phyloP scores from a whole-genome alignment of 768 basidiomycete species.

The Hebeloma cylindrosporum region DNA sequence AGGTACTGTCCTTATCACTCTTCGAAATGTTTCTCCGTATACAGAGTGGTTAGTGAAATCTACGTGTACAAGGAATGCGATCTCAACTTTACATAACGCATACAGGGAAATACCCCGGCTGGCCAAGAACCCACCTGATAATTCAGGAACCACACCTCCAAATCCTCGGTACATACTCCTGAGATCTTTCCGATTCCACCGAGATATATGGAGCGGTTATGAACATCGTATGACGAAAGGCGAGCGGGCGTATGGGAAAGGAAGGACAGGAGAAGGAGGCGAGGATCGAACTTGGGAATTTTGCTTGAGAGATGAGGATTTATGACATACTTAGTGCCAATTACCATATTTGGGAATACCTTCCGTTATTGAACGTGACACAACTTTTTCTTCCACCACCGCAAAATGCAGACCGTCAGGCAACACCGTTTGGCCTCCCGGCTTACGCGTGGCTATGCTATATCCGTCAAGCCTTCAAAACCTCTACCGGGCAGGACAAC shows the following conservation, averaged over 20 bases:
- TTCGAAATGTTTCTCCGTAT: slow-evolving; percentile 86
- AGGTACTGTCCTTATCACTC: slow-evolving; percentile 83
- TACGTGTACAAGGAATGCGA: neutral
- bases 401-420: slow-evolving; percentile 44
- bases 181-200: slow-evolving; percentile 78
- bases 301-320: slow-evolving; percentile 40
- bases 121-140: slow-evolving; percentile 70
- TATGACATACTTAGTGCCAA: slow-evolving; percentile 1
- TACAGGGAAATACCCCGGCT: slow-evolving; percentile 74
- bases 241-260: slow-evolving; percentile 63
- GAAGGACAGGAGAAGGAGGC: slow-evolving; percentile 68
- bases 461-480: slow-evolving; percentile 50
- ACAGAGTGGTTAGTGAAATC: slow-evolving; percentile 66
- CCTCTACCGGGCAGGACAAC: slow-evolving; percentile 51
- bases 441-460: slow-evolving; percentile 64
- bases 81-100: neutral
- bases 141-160: slow-evolving; percentile 44
- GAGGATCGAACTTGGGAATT: slow-evolving; percentile 92
- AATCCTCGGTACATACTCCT: slow-evolving; percentile 71
- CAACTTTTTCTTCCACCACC: slow-evolving; percentile 17
- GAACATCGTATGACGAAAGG: slow-evolving; percentile 96
- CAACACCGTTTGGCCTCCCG: slow-evolving; percentile 68
- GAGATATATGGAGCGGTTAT: slow-evolving; percentile 76
- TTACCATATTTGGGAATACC: slow-evolving; percentile 15
- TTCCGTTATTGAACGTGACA: slow-evolving; percentile 15